phyloP scores from a whole-genome alignment of 108 stramenopile genomes.

The Seminavis robusta region DNA sequence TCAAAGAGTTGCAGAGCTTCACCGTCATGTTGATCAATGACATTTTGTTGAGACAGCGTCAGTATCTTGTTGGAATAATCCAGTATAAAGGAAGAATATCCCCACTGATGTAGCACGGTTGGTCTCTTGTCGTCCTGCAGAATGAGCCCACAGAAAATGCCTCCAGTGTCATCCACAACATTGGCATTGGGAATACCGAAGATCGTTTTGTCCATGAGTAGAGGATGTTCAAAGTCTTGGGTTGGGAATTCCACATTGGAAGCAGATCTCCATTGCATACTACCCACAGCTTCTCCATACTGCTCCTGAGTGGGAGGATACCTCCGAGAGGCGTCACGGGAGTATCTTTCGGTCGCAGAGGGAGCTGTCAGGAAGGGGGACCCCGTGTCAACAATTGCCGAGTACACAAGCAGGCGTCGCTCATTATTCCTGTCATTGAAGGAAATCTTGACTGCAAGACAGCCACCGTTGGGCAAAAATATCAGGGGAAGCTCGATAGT shows the following conservation, averaged over 20 bases:
- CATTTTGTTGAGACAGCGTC: neutral
- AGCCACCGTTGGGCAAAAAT: neutral
- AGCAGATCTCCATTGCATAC: conserved; percentile 41
- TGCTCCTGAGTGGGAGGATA: conserved; percentile 14
- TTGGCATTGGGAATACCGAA: conserved; percentile 34
- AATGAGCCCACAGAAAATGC: conserved; percentile 60
- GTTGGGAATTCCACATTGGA: conserved; percentile 2
- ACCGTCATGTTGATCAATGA: neutral
- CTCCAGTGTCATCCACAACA: conserved; percentile 47
- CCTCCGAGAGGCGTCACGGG: neutral
- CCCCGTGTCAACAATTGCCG: conserved; percentile 62
- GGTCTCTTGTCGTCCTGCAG: conserved; percentile 51
- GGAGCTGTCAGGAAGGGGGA: conserved; percentile 60
- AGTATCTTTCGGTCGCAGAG: neutral
- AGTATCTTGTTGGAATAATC: conserved; percentile 17
- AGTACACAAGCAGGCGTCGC: conserved; percentile 12
- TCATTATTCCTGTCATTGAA: neutral
- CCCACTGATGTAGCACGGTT: conserved; percentile 47
- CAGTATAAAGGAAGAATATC: conserved; percentile 30
- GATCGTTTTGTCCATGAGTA: conserved; percentile 1
- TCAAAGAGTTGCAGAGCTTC: conserved; percentile 13
- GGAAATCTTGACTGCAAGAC: neutral
- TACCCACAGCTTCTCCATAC: conserved; percentile 19
- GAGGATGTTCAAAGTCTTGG: neutral
- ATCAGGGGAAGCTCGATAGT: neutral